Conservation (phyloP, 1,139 yeast genomes). For the Kodamaea ohmeri region DNA sequence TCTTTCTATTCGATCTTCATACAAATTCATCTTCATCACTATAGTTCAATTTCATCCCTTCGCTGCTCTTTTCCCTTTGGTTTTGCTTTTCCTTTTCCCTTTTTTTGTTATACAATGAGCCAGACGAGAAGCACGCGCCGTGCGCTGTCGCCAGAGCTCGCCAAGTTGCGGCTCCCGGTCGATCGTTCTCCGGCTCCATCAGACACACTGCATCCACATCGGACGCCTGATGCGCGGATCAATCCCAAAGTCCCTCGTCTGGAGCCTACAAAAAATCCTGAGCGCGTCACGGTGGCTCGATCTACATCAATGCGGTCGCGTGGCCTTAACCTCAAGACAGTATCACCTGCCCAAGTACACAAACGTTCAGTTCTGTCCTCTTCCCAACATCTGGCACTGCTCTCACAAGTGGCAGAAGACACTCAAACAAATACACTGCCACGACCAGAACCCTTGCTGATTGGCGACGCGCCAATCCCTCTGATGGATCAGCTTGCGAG, state of each 20-base stretch:
- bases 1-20: not conserved
- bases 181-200: conserved; percentile 1
- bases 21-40: not conserved
- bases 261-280: conserved; percentile 3
- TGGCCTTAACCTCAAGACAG: conserved; percentile 35
- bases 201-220: not conserved
- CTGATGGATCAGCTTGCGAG: conserved; percentile 27
- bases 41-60: not conserved
- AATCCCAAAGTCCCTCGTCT: not conserved
- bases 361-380: conserved; percentile 8
- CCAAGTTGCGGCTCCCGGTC: conserved; percentile 2
- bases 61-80: not conserved
- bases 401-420: not conserved
- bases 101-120: conserved; percentile 2
- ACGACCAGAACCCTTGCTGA: not conserved
- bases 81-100: not conserved
- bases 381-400: not conserved
- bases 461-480: conserved; percentile 22
- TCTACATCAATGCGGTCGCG: conserved; percentile 20
- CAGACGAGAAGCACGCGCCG: conserved; percentile 3
- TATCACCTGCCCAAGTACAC: conserved; percentile 14
- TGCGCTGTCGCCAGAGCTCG: conserved; percentile 6
- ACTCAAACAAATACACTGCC: not conserved
- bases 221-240: conserved; percentile 5
- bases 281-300: conserved; percentile 7